Evolutionary conservation across 116 monocot species (phyloP).

Genomic region (Cymodocea nodosa): DNA sequence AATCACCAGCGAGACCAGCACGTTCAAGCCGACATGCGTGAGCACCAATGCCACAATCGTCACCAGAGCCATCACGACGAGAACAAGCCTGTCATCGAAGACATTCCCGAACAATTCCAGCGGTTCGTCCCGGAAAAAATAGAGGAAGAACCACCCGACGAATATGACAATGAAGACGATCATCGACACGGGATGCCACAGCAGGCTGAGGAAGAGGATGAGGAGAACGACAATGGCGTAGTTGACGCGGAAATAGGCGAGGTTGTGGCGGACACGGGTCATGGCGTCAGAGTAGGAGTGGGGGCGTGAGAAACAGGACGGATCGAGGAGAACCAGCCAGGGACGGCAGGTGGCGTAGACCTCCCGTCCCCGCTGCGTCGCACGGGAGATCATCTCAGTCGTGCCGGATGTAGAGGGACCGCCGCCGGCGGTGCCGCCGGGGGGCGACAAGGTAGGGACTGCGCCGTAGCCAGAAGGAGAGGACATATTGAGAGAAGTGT

Average conservation of each 20-base stretch:
- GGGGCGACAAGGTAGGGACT: constrained; percentile 7
- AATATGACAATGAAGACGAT: constrained; percentile 55
- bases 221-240: constrained; percentile 38
- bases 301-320: constrained; percentile 29
- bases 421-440: not conserved
- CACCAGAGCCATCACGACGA: constrained; percentile 31
- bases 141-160: constrained; percentile 67
- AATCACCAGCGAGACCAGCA: constrained; percentile 37
- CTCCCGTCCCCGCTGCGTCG: constrained; percentile 28
- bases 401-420: constrained; percentile 7
- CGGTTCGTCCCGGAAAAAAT: constrained; percentile 54
- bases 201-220: constrained; percentile 43
- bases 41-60: constrained; percentile 57
- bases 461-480: constrained; percentile 7
- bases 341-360: constrained; percentile 28
- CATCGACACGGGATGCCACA: constrained; percentile 59
- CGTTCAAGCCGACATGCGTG: constrained; percentile 39
- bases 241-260: constrained; percentile 47
- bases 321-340: constrained; percentile 26
- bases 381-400: constrained; percentile 17
- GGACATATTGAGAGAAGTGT: not conserved
- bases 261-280: constrained; percentile 35
- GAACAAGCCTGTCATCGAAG: constrained; percentile 50
- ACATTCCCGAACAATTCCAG: constrained; percentile 26
- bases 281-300: constrained; percentile 20